Percentiles rank a stretch among this genome's conserved stretches.
Evolutionary conservation across 306 rosid genomes (phyloP).

Genomic region (Albizia julibrissin): DNA sequence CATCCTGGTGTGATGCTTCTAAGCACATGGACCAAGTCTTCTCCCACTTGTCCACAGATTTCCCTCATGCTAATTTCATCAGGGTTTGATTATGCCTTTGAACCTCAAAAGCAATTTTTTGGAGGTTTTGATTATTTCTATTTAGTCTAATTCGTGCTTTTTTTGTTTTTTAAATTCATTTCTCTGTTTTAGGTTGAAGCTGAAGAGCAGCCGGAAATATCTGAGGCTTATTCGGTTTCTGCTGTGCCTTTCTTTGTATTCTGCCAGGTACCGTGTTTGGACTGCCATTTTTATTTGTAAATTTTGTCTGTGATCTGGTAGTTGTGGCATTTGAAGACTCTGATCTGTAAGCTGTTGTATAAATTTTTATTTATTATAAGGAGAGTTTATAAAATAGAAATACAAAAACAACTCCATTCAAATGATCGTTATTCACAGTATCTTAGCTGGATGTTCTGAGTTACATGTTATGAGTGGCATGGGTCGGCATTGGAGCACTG

Average conservation of each 20-base stretch:
- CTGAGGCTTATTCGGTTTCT: constrained; percentile 83
- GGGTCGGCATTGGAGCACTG: not conserved
- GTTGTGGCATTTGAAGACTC: not conserved
- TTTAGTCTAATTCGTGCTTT: not conserved
- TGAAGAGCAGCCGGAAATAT: constrained; percentile 87
- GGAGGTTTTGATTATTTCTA: not conserved
- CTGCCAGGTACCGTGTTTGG: constrained; percentile 56
- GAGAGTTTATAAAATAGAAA: not conserved
- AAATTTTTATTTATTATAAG: not conserved
- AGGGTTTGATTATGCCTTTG: constrained; percentile 52
- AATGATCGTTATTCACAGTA: not conserved
- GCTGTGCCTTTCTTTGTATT: constrained; percentile 91
- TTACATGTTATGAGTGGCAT: not conserved
- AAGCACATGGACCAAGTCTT: constrained; percentile 94
- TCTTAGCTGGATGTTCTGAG: not conserved
- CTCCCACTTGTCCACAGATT: constrained; percentile 78
- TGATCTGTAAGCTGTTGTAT: not conserved
- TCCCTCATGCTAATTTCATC: constrained; percentile 72
- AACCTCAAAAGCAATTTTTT: too few species aligned
- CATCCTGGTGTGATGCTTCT: constrained; percentile 96
- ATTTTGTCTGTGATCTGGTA: not conserved
- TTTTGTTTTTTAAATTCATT: not conserved
- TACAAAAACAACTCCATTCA: not conserved
- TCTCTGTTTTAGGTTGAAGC: constrained; percentile 67
- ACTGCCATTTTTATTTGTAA: not conserved